Conservation (phyloP, 2,329 filamentous ascomycete genomes). For the Pseudogymnoascus sp. region DNA sequence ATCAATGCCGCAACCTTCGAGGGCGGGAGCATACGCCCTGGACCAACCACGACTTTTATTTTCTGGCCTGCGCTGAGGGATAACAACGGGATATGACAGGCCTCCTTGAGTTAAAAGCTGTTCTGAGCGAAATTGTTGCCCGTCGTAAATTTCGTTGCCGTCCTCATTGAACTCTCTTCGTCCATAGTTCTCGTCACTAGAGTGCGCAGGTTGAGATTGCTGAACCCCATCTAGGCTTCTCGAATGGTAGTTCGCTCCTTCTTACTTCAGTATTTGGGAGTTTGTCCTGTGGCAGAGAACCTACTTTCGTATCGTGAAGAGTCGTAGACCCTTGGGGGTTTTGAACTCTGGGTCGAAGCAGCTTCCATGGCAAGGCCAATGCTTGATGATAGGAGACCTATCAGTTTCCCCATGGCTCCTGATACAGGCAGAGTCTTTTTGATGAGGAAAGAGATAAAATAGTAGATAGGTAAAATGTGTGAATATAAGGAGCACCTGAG, state of each 20-base stretch:
- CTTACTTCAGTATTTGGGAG: not conserved
- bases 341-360: not conserved
- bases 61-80: constrained; percentile 45
- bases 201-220: not conserved
- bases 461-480: not conserved
- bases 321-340: not conserved
- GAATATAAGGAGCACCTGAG: not conserved
- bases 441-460: not conserved
- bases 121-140: not conserved
- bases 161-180: not conserved
- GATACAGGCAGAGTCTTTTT: not conserved
- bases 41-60: constrained; percentile 43
- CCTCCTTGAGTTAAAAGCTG: not conserved
- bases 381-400: not conserved
- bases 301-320: not conserved
- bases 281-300: not conserved
- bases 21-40: constrained; percentile 44
- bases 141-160: not conserved
- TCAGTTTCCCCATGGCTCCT: not conserved
- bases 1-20: constrained; percentile 40
- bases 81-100: constrained; percentile 40
- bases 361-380: not conserved
- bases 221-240: not conserved
- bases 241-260: not conserved
- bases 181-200: not conserved